Evolutionary conservation across 225 moss, liverwort and hornwort genomes (phyloP).

Genomic region (Thuidium tamariscinum): DNA sequence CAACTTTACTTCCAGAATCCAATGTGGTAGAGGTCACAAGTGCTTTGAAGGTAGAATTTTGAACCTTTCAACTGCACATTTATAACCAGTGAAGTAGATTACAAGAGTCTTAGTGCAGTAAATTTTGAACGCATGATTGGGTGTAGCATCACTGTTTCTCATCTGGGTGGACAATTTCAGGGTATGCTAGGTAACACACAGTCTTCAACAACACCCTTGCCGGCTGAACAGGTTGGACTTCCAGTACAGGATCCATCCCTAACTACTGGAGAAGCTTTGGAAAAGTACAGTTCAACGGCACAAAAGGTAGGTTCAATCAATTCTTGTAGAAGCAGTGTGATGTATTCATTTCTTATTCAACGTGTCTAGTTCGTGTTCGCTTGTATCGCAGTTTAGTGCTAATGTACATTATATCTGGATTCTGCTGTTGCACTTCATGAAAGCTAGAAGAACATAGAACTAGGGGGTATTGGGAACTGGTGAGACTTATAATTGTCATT

Average conservation of each 20-base stretch:
- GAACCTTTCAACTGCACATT: neutral
- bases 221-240: slow-evolving; percentile 38
- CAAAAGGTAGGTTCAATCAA: slow-evolving; percentile 51
- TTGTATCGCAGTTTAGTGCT: neutral
- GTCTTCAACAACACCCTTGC: slow-evolving; percentile 34
- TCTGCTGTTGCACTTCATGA: neutral
- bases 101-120: neutral
- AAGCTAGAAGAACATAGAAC: neutral
- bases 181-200: slow-evolving; percentile 22
- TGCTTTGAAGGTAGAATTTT: slow-evolving; percentile 42
- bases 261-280: slow-evolving; percentile 74
- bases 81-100: neutral
- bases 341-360: neutral
- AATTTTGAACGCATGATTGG: neutral
- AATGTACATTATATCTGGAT: neutral
- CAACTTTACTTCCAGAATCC: slow-evolving; percentile 44
- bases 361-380: neutral
- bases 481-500: neutral
- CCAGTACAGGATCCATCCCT: slow-evolving; percentile 51
- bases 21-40: slow-evolving; percentile 27
- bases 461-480: neutral
- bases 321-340: neutral
- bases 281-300: slow-evolving; percentile 57
- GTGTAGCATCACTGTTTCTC: neutral
- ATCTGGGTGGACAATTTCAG: slow-evolving; percentile 19